phyloP scores from a whole-genome alignment of 306 rosid genomes.

The Ammopiptanthus mongolicus region DNA sequence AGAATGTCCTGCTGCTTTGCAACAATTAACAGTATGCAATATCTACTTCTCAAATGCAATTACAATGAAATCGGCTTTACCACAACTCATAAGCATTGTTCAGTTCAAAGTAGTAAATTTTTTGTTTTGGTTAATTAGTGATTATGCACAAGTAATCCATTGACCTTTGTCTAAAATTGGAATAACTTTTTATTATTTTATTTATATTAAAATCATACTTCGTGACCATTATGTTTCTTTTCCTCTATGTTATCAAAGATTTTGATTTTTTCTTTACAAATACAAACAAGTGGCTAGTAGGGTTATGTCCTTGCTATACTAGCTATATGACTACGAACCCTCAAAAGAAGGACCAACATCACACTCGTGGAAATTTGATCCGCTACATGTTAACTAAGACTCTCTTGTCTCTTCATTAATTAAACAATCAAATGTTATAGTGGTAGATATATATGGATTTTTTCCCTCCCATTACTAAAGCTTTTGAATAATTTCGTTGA shows the following conservation, averaged over 20 bases:
- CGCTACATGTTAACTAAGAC: background rate
- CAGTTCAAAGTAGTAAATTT: background rate
- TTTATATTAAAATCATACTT: slow-evolving; percentile 14
- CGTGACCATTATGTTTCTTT: slow-evolving; percentile 25
- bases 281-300: slow-evolving; percentile 6
- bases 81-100: background rate
- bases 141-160: background rate
- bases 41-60: background rate
- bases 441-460: background rate
- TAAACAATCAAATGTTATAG: background rate
- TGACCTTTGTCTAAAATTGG: slow-evolving; percentile 14
- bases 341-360: background rate
- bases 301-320: slow-evolving; percentile 4
- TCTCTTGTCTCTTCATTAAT: no score
- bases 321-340: background rate
- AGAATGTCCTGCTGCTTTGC: slow-evolving; percentile 78
- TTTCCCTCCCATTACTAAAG: background rate
- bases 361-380: background rate
- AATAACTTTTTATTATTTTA: slow-evolving; percentile 24
- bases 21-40: slow-evolving; percentile 58
- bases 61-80: background rate
- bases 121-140: slow-evolving; percentile 4
- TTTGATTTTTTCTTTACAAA: background rate
- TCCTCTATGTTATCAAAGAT: slow-evolving; percentile 15
- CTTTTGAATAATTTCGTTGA: background rate